These are phyloP conservation scores for Uncinocarpus reesii DNA, from an alignment of 2,329 filamentous ascomycete genomes.

Conservation along the genomic window DNA sequence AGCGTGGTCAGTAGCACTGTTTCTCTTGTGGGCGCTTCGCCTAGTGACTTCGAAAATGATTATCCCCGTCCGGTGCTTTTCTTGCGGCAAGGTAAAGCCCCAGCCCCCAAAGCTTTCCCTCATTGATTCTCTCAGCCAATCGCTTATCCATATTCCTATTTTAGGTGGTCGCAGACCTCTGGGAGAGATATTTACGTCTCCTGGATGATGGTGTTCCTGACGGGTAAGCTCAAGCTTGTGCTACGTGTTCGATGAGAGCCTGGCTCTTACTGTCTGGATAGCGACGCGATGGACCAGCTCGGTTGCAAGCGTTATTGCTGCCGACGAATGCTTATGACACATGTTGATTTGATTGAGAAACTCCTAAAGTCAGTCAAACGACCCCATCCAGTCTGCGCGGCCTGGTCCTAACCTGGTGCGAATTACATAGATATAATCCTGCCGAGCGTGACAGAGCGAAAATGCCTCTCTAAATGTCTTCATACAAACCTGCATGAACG, in stretches of 20 bases:
- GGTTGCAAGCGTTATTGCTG: constrained; percentile 96
- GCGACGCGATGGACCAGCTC: constrained; percentile 91
- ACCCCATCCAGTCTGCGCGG: not conserved
- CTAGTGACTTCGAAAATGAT: constrained; percentile 55
- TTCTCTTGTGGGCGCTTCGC: not conserved
- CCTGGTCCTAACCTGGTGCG: not conserved
- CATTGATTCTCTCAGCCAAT: not conserved
- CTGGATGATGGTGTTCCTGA: constrained; percentile 68
- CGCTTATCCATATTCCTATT: constrained; percentile 14
- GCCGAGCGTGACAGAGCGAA: constrained; percentile 40
- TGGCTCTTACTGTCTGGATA: constrained; percentile 32
- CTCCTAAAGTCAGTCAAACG: constrained; percentile 65
- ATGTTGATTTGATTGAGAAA: constrained; percentile 98
- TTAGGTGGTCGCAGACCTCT: constrained; percentile 91
- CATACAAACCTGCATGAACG: not conserved
- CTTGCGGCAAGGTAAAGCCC: constrained; percentile 82
- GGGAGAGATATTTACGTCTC: constrained; percentile 87
- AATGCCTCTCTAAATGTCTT: constrained; percentile 19
- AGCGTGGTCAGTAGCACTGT: not conserved
- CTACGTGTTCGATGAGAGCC: not conserved
- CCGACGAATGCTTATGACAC: constrained; percentile 98
- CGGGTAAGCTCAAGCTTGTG: constrained; percentile 47
- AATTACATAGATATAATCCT: constrained; percentile 37
- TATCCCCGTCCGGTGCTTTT: constrained; percentile 97
- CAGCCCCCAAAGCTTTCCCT: not conserved